Evolutionary conservation across 164 flowering plant genomes (phyloP).

Genomic region (Liquidambar formosana): DNA sequence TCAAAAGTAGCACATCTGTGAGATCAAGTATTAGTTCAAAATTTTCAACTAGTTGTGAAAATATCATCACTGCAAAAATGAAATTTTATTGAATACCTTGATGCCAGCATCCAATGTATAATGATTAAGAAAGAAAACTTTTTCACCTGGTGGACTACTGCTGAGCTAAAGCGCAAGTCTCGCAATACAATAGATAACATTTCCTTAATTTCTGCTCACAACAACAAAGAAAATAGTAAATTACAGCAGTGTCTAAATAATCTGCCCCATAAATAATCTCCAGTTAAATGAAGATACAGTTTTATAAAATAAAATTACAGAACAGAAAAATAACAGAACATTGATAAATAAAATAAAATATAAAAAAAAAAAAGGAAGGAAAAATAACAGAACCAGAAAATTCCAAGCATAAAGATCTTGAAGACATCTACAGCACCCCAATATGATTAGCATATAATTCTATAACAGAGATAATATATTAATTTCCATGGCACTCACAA

Average conservation of each 20-base stretch:
- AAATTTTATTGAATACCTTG: neutral
- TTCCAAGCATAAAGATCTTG: neutral
- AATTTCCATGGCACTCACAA: neutral
- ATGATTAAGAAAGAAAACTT: slow-evolving; percentile 1
- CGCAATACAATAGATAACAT: slow-evolving; percentile 68
- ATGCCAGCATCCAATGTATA: neutral
- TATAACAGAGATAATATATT: neutral
- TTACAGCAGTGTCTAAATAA: neutral
- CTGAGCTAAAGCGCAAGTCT: slow-evolving; percentile 79
- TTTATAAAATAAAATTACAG: neutral
- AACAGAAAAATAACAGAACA: neutral
- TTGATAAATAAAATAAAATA: no score
- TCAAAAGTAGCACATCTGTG: no score
- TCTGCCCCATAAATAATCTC: neutral
- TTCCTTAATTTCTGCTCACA: slow-evolving; percentile 87
- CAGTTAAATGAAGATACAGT: neutral
- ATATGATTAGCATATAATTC: neutral
- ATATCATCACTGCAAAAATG: no score
- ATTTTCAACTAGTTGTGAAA: no score
- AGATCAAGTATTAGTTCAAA: no score
- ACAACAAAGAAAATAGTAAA: slow-evolving; percentile 8
- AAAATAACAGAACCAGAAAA: neutral
- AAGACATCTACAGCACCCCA: neutral
- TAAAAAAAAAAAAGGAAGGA: no score
- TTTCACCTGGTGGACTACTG: slow-evolving; percentile 93